These are phyloP conservation scores for Colletotrichum sansevieriae DNA, from an alignment of 2,329 filamentous ascomycete genomes.

Conservation along the genomic window DNA sequence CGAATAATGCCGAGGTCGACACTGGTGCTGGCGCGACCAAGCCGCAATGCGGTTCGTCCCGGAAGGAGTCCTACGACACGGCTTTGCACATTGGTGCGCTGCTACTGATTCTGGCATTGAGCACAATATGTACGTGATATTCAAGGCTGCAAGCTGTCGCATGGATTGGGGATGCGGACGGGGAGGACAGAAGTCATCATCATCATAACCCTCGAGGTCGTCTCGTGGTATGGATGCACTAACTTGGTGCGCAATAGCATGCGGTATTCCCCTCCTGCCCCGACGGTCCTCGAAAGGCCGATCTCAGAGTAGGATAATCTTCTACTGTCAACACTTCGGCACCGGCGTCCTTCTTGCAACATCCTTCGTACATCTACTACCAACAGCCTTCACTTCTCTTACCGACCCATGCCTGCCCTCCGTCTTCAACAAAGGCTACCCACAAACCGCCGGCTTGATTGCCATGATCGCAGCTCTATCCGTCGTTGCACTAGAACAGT, in stretches of 20 bases:
- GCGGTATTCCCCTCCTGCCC: constrained; percentile 75
- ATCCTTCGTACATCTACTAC: constrained; percentile 83
- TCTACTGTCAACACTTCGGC: constrained; percentile 80
- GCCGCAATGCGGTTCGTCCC: constrained; percentile 66
- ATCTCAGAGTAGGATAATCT: constrained; percentile 71
- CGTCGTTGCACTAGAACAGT: constrained; percentile 89
- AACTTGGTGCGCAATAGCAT: constrained; percentile 58
- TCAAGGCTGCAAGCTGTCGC: not conserved
- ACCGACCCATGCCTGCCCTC: constrained; percentile 79
- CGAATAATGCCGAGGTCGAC: not conserved
- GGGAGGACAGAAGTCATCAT: constrained; percentile 4
- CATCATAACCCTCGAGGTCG: not conserved
- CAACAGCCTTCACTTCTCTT: constrained; percentile 75
- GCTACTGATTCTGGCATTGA: constrained; percentile 73
- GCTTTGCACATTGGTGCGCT: constrained; percentile 76
- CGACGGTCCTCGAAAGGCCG: constrained; percentile 68
- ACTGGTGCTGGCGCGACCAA: constrained; percentile 52
- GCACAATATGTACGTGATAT: constrained; percentile 64
- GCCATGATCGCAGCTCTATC: constrained; percentile 86
- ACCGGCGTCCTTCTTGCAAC: constrained; percentile 90
- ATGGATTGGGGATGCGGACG: not conserved
- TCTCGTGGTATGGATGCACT: not conserved
- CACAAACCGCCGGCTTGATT: constrained; percentile 83
- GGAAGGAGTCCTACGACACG: constrained; percentile 72
- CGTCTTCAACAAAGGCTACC: constrained; percentile 85